These are phyloP conservation scores for Xanthoconium stramineum DNA, from an alignment of 768 basidiomycete genomes.

Conservation along the genomic window DNA sequence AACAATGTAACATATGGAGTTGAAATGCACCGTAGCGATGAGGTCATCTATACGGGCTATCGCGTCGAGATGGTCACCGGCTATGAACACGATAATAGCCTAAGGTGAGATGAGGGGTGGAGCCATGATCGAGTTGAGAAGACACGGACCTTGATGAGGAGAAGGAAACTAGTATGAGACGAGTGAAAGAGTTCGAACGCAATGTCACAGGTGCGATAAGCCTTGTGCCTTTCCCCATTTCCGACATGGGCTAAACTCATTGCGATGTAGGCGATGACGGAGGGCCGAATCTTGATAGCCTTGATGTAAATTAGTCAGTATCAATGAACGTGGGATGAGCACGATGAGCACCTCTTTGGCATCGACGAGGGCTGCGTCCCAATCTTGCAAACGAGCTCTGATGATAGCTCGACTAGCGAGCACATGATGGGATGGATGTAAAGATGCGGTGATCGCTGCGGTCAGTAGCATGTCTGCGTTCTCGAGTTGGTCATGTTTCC, in stretches of 20 bases:
- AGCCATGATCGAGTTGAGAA: too few relatives aligned
- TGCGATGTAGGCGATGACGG: not conserved
- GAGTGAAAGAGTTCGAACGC: not conserved
- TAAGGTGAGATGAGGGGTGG: not conserved
- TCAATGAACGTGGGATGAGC: too few relatives aligned
- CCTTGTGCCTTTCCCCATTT: not conserved
- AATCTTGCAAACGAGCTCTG: not conserved
- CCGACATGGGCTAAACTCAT: not conserved
- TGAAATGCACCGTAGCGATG: not conserved
- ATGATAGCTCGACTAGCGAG: not conserved
- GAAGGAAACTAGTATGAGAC: not conserved
- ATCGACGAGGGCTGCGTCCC: not conserved
- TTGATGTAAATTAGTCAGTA: not conserved
- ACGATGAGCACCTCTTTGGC: not conserved
- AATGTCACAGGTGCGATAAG: not conserved
- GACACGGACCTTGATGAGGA: not conserved
- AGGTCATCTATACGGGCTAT: not conserved
- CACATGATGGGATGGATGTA: too few relatives aligned
- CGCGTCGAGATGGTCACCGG: not conserved
- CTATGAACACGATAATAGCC: not conserved
- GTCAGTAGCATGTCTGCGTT: not conserved
- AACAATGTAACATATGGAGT: not conserved
- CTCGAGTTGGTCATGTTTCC: not conserved
- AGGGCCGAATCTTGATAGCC: not conserved
- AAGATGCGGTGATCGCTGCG: not conserved